Percentiles rank a stretch among this genome's conserved stretches.
These are phyloP conservation scores for Lasiosphaeria miniovina DNA, from an alignment of 495 filamentous ascomycete genomes.

Conservation along the genomic window DNA sequence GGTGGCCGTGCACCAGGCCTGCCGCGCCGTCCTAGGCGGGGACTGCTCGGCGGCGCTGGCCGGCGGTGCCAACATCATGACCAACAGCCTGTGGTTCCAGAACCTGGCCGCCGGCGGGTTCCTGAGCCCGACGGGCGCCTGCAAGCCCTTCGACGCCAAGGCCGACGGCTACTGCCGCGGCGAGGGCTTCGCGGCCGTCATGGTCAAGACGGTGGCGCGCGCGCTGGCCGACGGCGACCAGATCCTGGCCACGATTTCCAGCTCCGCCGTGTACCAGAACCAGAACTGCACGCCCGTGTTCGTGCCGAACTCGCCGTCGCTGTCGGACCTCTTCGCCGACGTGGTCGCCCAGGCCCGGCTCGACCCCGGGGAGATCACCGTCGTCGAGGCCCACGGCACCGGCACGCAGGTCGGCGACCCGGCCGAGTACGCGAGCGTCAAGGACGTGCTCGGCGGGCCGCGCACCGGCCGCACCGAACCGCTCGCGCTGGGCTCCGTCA, in stretches of 20 bases:
- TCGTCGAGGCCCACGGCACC: conserved; percentile 45
- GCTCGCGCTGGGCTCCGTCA: conserved; percentile 43
- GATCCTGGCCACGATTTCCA: conserved; percentile 57
- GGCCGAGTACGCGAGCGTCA: conserved; percentile 30
- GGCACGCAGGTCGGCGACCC: conserved; percentile 21
- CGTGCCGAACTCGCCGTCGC: conserved; percentile 47
- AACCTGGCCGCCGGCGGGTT: conserved; percentile 41
- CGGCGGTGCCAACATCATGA: conserved; percentile 36
- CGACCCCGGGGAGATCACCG: conserved; percentile 37
- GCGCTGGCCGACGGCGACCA: conserved; percentile 49
- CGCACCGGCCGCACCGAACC: conserved; percentile 14
- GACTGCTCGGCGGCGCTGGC: conserved; percentile 42
- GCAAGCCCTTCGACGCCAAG: conserved; percentile 54
- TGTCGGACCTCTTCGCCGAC: conserved; percentile 47
- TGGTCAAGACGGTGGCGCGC: conserved; percentile 52
- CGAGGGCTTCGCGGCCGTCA: conserved; percentile 53
- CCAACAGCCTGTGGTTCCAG: conserved; percentile 48
- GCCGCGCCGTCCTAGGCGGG: conserved; percentile 41
- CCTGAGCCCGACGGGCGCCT: conserved; percentile 41
- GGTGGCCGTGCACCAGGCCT: conserved; percentile 50
- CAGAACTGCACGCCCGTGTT: conserved; percentile 49
- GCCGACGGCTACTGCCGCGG: conserved; percentile 64
- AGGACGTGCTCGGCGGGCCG: conserved; percentile 25
- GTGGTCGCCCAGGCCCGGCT: conserved; percentile 46
- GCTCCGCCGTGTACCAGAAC: conserved; percentile 52